Percentiles rank a stretch among this genome's conserved stretches.
These are phyloP conservation scores for Protomyces inouyei DNA, from an alignment of 1,139 yeast genomes.

Conservation along the genomic window DNA sequence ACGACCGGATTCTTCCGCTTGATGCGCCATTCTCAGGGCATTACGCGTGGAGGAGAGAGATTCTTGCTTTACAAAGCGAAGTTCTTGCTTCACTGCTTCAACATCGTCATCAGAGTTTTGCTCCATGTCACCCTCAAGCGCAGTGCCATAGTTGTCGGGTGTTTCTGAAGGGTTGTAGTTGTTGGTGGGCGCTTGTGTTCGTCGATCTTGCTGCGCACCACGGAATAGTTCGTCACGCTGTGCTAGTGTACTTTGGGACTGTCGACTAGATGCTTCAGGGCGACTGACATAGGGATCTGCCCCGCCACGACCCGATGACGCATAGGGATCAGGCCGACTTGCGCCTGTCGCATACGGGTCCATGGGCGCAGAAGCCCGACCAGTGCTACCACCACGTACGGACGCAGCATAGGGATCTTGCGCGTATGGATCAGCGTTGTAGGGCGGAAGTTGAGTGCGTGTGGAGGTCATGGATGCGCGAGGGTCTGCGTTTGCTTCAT, in stretches of 20 bases:
- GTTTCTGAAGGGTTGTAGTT: background rate
- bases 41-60: conserved; percentile 81
- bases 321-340: conserved; percentile 14
- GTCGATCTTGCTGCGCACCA: conserved; percentile 19
- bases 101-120: conserved; percentile 74
- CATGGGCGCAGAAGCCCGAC: background rate
- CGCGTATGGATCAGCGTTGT: background rate
- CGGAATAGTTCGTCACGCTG: conserved; percentile 22
- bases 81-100: conserved; percentile 79
- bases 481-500: background rate
- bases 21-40: conserved; percentile 80
- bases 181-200: background rate
- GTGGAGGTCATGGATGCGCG: background rate
- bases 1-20: conserved; percentile 86
- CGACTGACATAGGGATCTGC: background rate
- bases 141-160: background rate
- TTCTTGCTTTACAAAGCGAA: conserved; percentile 79
- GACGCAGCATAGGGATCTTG: conserved; percentile 13
- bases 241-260: conserved; percentile 4
- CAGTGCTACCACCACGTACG: background rate
- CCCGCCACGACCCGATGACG: background rate
- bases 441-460: conserved; percentile 11
- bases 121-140: conserved; percentile 40
- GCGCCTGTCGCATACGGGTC: background rate
- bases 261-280: background rate